Evolutionary conservation across 1,139 yeast genomes (phyloP).

Genomic region (Sugiyamaella xylanicola): DNA sequence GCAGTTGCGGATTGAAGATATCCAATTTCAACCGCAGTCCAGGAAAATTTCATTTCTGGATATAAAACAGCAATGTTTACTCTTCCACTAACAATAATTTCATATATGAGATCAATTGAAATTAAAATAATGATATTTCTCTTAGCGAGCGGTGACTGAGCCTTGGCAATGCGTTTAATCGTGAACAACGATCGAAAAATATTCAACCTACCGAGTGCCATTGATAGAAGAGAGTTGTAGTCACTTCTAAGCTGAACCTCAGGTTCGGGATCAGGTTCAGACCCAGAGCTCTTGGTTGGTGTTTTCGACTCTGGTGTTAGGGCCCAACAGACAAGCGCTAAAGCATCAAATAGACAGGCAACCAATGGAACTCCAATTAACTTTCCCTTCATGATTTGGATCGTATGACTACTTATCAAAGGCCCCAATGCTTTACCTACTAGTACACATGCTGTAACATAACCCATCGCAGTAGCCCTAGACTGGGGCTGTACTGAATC

Average conservation of each 20-base stretch:
- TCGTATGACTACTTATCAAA: conserved; percentile 23
- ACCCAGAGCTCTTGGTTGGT: no score
- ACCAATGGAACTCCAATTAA: conserved; percentile 19
- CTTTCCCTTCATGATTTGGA: conserved; percentile 20
- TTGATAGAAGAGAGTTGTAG: neutral
- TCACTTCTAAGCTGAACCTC: neutral
- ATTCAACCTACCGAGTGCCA: conserved; percentile 17
- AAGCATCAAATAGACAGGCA: conserved; percentile 17
- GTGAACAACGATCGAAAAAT: conserved; percentile 22
- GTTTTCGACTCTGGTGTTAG: conserved; percentile 28
- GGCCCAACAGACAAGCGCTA: conserved; percentile 17
- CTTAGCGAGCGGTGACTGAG: conserved; percentile 15
- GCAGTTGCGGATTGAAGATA: conserved; percentile 32
- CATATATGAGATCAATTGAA: conserved; percentile 28
- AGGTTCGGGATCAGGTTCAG: no score
- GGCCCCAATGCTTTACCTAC: conserved; percentile 32
- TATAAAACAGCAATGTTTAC: conserved; percentile 31
- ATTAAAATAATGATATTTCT: conserved; percentile 27
- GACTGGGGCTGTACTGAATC: conserved; percentile 27
- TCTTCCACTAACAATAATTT: conserved; percentile 29
- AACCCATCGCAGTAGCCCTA: conserved; percentile 30
- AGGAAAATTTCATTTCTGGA: conserved; percentile 31
- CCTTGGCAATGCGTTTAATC: conserved; percentile 22
- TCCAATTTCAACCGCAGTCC: conserved; percentile 31
- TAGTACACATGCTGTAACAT: conserved; percentile 27